phyloP scores from a whole-genome alignment of 1,284 basidiomycete species.

The Ustilago hordei region DNA sequence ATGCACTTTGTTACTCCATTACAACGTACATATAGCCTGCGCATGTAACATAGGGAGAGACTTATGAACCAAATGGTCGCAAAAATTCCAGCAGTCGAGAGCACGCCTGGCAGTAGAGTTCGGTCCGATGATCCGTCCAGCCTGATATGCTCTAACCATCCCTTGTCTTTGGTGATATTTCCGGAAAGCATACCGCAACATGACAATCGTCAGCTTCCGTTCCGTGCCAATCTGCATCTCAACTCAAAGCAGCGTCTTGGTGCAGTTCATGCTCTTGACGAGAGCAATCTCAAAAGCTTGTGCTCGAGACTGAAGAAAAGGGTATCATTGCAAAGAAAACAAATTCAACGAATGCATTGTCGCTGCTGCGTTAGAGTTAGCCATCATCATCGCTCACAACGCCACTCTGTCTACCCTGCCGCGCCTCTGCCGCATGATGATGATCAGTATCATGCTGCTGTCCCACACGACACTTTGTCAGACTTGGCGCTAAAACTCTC shows the following conservation, averaged over 20 bases:
- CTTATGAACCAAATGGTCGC: neutral
- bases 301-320: neutral
- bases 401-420: constrained; percentile 17
- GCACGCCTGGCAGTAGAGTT: too few species aligned
- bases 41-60: neutral
- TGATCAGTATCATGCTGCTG: constrained; percentile 24
- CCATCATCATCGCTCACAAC: constrained; percentile 37
- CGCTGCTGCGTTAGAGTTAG: neutral
- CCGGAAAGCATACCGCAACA: too few species aligned
- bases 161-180: too few species aligned
- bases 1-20: too few species aligned
- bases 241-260: too few species aligned
- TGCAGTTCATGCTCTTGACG: too few species aligned
- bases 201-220: too few species aligned
- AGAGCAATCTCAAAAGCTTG: too few species aligned
- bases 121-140: neutral
- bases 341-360: neutral
- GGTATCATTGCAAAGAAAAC: constrained; percentile 18
- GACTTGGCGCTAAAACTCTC: constrained; percentile 36
- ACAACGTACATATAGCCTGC: too few species aligned
- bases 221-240: too few species aligned
- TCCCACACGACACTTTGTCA: constrained; percentile 33
- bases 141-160: neutral
- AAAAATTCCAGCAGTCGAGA: neutral
- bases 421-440: neutral